Conservation (phyloP, 2,329 filamentous ascomycete genomes). For the Hypoxylon sp. region DNA sequence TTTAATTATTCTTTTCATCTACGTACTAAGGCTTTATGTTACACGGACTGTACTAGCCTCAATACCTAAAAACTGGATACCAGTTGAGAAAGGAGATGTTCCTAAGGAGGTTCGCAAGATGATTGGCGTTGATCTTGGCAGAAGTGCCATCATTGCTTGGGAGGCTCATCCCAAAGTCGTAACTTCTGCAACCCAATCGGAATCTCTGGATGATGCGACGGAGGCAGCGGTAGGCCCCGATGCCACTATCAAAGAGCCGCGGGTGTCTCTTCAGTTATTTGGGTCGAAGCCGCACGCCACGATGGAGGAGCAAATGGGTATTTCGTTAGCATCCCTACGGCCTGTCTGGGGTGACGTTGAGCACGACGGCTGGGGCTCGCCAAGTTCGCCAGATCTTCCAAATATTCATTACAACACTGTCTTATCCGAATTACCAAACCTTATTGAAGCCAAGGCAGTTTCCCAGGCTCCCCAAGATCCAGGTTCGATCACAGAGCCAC, state of each 20-base stretch:
- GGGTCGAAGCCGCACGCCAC: constrained; percentile 50
- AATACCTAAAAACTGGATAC: constrained; percentile 88
- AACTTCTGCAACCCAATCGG: constrained; percentile 39
- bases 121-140: constrained; percentile 74
- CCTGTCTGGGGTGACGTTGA: constrained; percentile 82
- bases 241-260: constrained; percentile 23
- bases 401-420: constrained; percentile 86
- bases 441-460: constrained; percentile 94
- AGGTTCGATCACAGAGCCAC: constrained; percentile 50
- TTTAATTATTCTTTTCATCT: constrained; percentile 76
- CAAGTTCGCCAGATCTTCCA: constrained; percentile 75
- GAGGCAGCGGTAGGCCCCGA: constrained; percentile 11
- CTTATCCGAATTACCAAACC: constrained; percentile 82
- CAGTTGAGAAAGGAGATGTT: constrained; percentile 85
- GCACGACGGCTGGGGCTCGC: constrained; percentile 89
- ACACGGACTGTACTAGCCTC: constrained; percentile 79
- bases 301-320: constrained; percentile 50
- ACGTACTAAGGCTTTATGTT: constrained; percentile 84
- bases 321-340: constrained; percentile 60
- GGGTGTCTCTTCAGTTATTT: constrained; percentile 38
- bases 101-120: constrained; percentile 77
- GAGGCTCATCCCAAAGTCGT: constrained; percentile 74
- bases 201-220: constrained; percentile 23
- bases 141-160: constrained; percentile 84
- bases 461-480: constrained; percentile 74